Evolutionary conservation across 2,329 filamentous ascomycete species (phyloP).

Genomic region (Epichloe typhina): DNA sequence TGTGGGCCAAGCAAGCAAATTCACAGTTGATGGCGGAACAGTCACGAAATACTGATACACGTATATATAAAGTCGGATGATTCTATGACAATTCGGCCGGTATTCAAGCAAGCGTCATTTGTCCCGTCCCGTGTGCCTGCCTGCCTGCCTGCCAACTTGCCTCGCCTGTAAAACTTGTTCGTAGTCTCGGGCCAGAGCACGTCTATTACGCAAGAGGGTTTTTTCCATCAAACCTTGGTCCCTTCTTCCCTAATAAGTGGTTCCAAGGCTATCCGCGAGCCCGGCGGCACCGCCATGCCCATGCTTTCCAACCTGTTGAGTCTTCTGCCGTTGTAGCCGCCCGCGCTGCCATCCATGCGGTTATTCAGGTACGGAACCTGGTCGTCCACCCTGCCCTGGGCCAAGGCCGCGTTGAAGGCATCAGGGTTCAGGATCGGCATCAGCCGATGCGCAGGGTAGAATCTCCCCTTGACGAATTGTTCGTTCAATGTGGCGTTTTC

Average conservation of each 20-base stretch:
- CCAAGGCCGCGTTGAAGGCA: conserved; percentile 23
- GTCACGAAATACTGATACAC: too few species aligned
- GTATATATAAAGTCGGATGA: too few species aligned
- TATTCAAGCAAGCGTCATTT: too few species aligned
- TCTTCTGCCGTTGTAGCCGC: conserved; percentile 28
- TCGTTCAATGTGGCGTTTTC: conserved; percentile 36
- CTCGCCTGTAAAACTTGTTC: too few species aligned
- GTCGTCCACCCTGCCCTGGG: conserved; percentile 27
- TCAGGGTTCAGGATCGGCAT: conserved; percentile 34
- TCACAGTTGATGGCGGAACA: too few species aligned
- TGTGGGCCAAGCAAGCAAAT: neutral
- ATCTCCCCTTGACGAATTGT: conserved; percentile 34
- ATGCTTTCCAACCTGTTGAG: conserved; percentile 28
- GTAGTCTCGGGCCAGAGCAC: neutral
- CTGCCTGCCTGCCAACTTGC: too few species aligned
- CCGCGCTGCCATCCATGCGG: conserved; percentile 28
- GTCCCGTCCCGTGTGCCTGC: too few species aligned
- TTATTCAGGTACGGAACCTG: conserved; percentile 40
- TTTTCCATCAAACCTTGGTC: too few species aligned
- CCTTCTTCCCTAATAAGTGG: conserved; percentile 23
- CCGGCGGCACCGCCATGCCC: conserved; percentile 27
- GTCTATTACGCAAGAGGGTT: neutral
- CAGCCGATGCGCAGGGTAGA: conserved; percentile 42
- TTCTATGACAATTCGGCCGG: too few species aligned
- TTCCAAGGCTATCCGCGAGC: conserved; percentile 22